Conservation (phyloP, 2,329 filamentous ascomycete genomes). For the Colletotrichum trifolii region DNA sequence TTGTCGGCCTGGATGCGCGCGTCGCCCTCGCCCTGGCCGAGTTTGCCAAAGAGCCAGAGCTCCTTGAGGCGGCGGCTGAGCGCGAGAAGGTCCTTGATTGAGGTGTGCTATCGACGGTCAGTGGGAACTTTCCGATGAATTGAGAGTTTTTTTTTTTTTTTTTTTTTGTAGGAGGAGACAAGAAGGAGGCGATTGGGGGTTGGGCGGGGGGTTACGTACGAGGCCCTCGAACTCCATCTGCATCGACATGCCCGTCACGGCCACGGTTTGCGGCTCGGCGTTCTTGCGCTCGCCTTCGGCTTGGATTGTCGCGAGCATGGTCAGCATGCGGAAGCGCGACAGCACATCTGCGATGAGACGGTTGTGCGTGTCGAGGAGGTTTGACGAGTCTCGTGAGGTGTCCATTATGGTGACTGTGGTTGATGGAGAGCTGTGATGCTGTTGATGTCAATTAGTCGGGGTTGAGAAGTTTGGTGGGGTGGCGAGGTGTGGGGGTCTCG, state of each 20-base stretch:
- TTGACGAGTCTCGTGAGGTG: conserved; percentile 34
- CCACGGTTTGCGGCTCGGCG: conserved; percentile 54
- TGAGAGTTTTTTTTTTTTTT: too few relatives aligned
- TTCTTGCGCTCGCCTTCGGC: conserved; percentile 50
- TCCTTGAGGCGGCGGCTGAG: conserved; percentile 58
- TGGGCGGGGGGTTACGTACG: conserved; percentile 38
- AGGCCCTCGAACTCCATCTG: conserved; percentile 58
- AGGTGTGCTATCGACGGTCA: conserved; percentile 47
- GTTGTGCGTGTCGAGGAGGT: conserved; percentile 52
- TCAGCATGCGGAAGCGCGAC: conserved; percentile 55
- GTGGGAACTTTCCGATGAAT: neutral
- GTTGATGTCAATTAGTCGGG: neutral
- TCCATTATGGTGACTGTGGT: conserved; percentile 15
- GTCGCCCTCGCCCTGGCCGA: conserved; percentile 51
- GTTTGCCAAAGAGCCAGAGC: conserved; percentile 57
- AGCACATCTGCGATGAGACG: conserved; percentile 58
- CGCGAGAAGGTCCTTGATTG: conserved; percentile 57
- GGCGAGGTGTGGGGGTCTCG: conserved; percentile 2
- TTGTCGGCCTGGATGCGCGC: conserved; percentile 49
- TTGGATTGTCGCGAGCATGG: conserved; percentile 56
- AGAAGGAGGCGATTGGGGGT: neutral
- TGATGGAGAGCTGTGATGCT: neutral
- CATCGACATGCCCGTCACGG: conserved; percentile 56
- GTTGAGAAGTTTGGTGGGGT: neutral
- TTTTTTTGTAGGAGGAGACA: neutral